phyloP scores from a whole-genome alignment of 805 yeast genomes.

The Saturnispora dispora region DNA sequence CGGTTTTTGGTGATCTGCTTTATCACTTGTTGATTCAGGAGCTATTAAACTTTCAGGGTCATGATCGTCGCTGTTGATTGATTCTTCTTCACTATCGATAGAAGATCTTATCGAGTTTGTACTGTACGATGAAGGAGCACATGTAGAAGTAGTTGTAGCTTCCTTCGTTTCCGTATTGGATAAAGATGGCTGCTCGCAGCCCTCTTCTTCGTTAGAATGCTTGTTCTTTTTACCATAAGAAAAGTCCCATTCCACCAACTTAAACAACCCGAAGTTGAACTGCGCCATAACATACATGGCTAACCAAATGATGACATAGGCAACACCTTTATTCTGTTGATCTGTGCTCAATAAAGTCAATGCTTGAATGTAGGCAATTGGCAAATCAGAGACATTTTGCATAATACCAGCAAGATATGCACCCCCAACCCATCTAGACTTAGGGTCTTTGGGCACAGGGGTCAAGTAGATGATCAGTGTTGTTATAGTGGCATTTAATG shows the following conservation, averaged over 20 bases:
- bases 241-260: conserved; percentile 44
- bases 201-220: background rate
- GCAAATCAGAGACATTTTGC: conserved; percentile 69
- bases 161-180: background rate
- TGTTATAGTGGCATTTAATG: conserved; percentile 42
- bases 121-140: background rate
- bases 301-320: conserved; percentile 49
- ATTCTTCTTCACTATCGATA: conserved; percentile 3
- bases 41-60: background rate
- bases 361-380: conserved; percentile 68
- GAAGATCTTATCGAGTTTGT: background rate
- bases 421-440: conserved; percentile 58
- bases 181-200: background rate
- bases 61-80: background rate
- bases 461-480: conserved; percentile 23
- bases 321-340: conserved; percentile 31
- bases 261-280: conserved; percentile 44
- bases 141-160: background rate
- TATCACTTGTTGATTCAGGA: background rate
- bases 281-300: conserved; percentile 44
- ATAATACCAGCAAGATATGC: conserved; percentile 59
- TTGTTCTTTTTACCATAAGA: conserved; percentile 20
- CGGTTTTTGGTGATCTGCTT: background rate
- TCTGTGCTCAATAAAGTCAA: conserved; percentile 34
- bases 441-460: conserved; percentile 41